Evolutionary conservation across 192 early-diverging fungal species (phyloP).

Genomic region (Gamsiella multidivaricata): DNA sequence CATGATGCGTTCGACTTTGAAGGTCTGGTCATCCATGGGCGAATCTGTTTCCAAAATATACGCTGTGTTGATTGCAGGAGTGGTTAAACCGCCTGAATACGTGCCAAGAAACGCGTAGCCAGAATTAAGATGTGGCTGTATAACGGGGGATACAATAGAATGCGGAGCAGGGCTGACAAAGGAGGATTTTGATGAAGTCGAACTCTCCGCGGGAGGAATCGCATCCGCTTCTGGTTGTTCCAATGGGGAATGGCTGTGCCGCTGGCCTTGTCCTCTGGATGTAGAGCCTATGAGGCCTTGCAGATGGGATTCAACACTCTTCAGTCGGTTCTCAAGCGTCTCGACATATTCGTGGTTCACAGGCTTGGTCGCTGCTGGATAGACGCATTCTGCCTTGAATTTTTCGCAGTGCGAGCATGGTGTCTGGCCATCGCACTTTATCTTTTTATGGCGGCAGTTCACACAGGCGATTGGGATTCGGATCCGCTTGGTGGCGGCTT

Average conservation of each 20-base stretch:
- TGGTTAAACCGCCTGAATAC: too few relatives aligned
- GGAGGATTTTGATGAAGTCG: too few relatives aligned
- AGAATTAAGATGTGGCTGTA: too few relatives aligned
- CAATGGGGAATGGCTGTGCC: background rate
- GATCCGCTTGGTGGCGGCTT: constrained; percentile 16
- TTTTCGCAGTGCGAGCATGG: constrained; percentile 57
- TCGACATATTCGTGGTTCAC: constrained; percentile 46
- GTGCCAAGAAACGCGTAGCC: too few relatives aligned
- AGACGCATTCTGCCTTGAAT: constrained; percentile 21
- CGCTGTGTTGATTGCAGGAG: too few relatives aligned
- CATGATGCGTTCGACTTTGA: background rate
- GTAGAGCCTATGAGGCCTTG: constrained; percentile 2
- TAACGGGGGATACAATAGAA: too few relatives aligned
- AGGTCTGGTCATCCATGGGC: background rate
- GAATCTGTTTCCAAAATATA: background rate
- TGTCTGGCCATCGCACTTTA: constrained; percentile 56
- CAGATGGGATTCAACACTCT: constrained; percentile 39
- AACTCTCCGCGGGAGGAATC: too few relatives aligned
- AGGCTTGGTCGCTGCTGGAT: constrained; percentile 45
- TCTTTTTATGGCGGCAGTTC: constrained; percentile 54
- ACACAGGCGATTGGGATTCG: constrained; percentile 57
- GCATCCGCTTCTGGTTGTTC: too few relatives aligned
- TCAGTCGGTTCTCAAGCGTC: constrained; percentile 37
- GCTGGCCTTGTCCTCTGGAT: background rate
- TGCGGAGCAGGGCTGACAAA: too few relatives aligned